phyloP scores from a whole-genome alignment of 2,329 filamentous ascomycete genomes.

The Xylariaceae sp. region DNA sequence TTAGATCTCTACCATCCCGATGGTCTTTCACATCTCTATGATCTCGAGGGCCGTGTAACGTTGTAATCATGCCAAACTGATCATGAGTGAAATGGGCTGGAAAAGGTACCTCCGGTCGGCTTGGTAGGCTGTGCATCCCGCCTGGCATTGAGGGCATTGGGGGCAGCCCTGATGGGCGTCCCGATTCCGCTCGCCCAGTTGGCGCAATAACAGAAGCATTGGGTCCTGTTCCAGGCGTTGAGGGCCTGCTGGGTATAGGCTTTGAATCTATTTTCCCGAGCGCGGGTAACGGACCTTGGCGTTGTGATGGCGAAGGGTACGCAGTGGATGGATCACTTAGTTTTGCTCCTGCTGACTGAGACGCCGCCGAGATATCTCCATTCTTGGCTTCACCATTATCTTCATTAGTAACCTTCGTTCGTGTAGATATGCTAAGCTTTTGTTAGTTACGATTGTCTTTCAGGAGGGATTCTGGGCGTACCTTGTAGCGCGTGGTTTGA shows the following conservation, averaged over 20 bases:
- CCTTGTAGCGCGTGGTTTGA: slow-evolving; percentile 52
- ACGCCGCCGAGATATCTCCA: slow-evolving; percentile 35
- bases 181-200: slow-evolving; percentile 31
- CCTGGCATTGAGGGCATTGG: slow-evolving; percentile 26
- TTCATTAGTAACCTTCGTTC: slow-evolving; percentile 40
- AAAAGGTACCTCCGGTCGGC: slow-evolving; percentile 55
- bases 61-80: slow-evolving; percentile 41
- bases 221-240: slow-evolving; percentile 25
- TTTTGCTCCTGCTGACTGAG: slow-evolving; percentile 14
- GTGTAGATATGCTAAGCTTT: slow-evolving; percentile 23
- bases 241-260: slow-evolving; percentile 23
- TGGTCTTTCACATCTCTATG: slow-evolving; percentile 31
- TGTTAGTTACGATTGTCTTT: slow-evolving; percentile 16
- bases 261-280: slow-evolving; percentile 27
- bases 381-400: slow-evolving; percentile 74
- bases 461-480: slow-evolving; percentile 23
- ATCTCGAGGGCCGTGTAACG: slow-evolving; percentile 32
- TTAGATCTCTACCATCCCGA: slow-evolving; percentile 32
- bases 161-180: slow-evolving; percentile 31
- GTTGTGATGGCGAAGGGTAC: slow-evolving; percentile 20
- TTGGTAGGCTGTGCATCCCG: slow-evolving; percentile 46
- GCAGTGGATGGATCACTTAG: slow-evolving; percentile 21
- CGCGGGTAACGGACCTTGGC: slow-evolving; percentile 15
- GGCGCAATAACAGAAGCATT: slow-evolving; percentile 20
- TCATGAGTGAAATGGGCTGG: slow-evolving; percentile 46